These are phyloP conservation scores for Exophiala mesophila DNA, from an alignment of 2,329 filamentous ascomycete species.

Conservation along the genomic window DNA sequence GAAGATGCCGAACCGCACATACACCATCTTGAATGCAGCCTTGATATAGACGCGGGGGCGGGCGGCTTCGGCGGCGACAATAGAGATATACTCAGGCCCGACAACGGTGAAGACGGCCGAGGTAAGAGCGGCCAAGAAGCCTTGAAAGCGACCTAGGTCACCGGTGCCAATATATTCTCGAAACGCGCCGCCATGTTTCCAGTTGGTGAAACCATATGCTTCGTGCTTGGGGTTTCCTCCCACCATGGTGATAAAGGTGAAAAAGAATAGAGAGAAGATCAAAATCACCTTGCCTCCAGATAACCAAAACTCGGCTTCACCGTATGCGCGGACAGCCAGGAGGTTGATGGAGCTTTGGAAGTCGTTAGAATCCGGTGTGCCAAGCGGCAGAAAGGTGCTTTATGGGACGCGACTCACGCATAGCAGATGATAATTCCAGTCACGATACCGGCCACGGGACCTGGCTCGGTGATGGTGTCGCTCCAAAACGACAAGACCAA, in stretches of 20 bases:
- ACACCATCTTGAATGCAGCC: conserved; percentile 66
- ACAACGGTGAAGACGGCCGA: conserved; percentile 63
- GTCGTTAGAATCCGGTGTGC: conserved; percentile 1
- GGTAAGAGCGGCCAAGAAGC: conserved; percentile 62
- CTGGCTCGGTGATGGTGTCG: conserved; percentile 28
- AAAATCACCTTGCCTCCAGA: conserved; percentile 56
- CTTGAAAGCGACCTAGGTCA: conserved; percentile 49
- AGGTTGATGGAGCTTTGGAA: conserved; percentile 53
- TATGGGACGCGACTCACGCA: conserved; percentile 27
- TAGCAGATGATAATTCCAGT: conserved; percentile 38
- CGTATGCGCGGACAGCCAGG: conserved; percentile 63
- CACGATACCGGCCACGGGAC: conserved; percentile 34
- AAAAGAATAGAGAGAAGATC: conserved; percentile 45
- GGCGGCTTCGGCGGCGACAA: conserved; percentile 61
- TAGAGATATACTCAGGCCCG: conserved; percentile 60
- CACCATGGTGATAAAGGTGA: conserved; percentile 75
- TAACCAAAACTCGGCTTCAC: conserved; percentile 64
- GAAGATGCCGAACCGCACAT: conserved; percentile 69
- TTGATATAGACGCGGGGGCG: conserved; percentile 65
- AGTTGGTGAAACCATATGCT: conserved; percentile 65
- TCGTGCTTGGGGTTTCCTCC: conserved; percentile 69
- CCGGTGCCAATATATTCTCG: conserved; percentile 58
- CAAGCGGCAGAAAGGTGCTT: conserved; percentile 3
- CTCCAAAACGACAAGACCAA: conserved; percentile 39
- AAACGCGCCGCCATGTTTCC: conserved; percentile 58